Conservation (phyloP, 371 early-diverging fungal genomes). For the Mortierella sp. region DNA sequence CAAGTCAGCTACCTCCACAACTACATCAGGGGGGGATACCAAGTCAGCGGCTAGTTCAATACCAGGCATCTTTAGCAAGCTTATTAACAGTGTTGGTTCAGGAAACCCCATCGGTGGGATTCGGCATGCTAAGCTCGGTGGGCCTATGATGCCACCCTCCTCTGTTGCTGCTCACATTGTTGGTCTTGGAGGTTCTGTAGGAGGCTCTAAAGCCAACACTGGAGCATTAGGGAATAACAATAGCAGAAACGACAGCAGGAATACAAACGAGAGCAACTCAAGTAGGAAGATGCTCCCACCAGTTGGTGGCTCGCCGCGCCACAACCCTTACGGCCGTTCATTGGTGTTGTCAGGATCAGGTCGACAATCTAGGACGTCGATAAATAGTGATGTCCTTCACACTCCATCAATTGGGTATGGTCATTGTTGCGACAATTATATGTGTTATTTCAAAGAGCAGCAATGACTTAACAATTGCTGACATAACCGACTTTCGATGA, state of each 20-base stretch:
- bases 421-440: background rate
- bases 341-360: slow-evolving; percentile 19
- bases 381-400: background rate
- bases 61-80: slow-evolving; percentile 36
- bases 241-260: slow-evolving; percentile 3
- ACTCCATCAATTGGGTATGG: slow-evolving; percentile 19
- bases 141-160: slow-evolving; percentile 38
- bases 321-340: slow-evolving; percentile 37
- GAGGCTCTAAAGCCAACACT: slow-evolving; percentile 17
- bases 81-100: slow-evolving; percentile 44
- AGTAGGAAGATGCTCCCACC: slow-evolving; percentile 46
- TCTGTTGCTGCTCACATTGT: slow-evolving; percentile 39
- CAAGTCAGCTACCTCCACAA: slow-evolving; percentile 3
- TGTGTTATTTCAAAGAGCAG: no score
- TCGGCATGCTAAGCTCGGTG: slow-evolving; percentile 46
- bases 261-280: background rate
- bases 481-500: background rate
- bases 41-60: slow-evolving; percentile 10
- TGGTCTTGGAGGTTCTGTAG: slow-evolving; percentile 38
- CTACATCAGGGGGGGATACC: slow-evolving; percentile 1
- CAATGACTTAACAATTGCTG: background rate
- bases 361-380: slow-evolving; percentile 11
- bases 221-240: slow-evolving; percentile 7
- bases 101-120: slow-evolving; percentile 52
- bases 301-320: slow-evolving; percentile 33